Evolutionary conservation across 2,329 filamentous ascomycete species (phyloP).

Genomic region (Diaporthe velutina): DNA sequence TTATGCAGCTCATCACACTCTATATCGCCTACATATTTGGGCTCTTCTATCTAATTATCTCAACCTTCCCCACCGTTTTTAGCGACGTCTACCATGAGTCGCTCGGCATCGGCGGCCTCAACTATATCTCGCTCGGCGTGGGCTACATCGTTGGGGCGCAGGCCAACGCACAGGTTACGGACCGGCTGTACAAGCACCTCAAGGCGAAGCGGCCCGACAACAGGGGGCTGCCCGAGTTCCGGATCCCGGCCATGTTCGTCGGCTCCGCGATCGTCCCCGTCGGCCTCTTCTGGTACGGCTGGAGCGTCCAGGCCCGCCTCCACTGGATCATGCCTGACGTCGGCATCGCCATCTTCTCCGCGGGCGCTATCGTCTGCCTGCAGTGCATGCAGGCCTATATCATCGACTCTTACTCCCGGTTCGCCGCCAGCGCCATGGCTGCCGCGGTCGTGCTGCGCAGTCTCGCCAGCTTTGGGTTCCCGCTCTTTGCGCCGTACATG

Average conservation of each 20-base stretch:
- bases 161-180: constrained; percentile 57
- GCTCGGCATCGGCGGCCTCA: constrained; percentile 50
- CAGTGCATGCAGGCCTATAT: constrained; percentile 61
- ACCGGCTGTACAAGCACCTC: constrained; percentile 58
- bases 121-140: constrained; percentile 52
- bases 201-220: constrained; percentile 46
- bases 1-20: constrained; percentile 63
- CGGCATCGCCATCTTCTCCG: constrained; percentile 53
- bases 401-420: constrained; percentile 59
- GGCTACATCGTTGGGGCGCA: constrained; percentile 53
- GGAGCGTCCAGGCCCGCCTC: constrained; percentile 55
- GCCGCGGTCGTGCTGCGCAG: constrained; percentile 59
- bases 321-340: constrained; percentile 62
- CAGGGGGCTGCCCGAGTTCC: constrained; percentile 55
- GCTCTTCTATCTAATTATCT: constrained; percentile 65
- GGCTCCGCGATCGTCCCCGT: constrained; percentile 59
- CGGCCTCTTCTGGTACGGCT: constrained; percentile 60
- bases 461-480: constrained; percentile 63
- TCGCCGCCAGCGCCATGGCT: constrained; percentile 59
- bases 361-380: constrained; percentile 55
- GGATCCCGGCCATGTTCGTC: constrained; percentile 66
- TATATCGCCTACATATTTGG: constrained; percentile 64
- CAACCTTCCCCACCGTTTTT: constrained; percentile 63
- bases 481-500: constrained; percentile 62
- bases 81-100: constrained; percentile 50